phyloP scores from a whole-genome alignment of 169 alveolate species.

The Condylostoma magnum region DNA sequence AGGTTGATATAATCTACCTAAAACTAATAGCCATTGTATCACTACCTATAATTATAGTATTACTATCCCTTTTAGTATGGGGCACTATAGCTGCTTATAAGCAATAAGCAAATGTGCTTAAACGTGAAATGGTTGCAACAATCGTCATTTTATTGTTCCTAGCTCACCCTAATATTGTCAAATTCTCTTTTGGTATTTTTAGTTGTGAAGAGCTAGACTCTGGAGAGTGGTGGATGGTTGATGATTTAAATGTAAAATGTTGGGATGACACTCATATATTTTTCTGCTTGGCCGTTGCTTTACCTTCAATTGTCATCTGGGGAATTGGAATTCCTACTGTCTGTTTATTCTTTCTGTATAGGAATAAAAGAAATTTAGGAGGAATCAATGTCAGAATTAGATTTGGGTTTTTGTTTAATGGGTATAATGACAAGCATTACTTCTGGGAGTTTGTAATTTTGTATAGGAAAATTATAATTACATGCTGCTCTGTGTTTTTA shows the following conservation, averaged over 20 bases:
- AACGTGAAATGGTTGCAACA: constrained; percentile 8
- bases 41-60: background rate
- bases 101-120: background rate
- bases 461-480: constrained; percentile 38
- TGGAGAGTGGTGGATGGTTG: constrained; percentile 32
- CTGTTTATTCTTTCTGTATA: constrained; percentile 14
- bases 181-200: constrained; percentile 1
- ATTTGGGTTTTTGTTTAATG: constrained; percentile 45
- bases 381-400: background rate
- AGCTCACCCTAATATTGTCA: constrained; percentile 31
- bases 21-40: background rate
- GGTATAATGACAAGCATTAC: constrained; percentile 32
- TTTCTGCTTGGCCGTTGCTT: constrained; percentile 20
- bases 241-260: constrained; percentile 29
- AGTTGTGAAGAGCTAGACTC: constrained; percentile 11
- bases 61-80: constrained; percentile 14
- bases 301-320: constrained; percentile 45
- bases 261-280: constrained; percentile 14
- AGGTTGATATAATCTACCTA: background rate
- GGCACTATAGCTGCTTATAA: background rate
- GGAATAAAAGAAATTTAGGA: constrained; percentile 22
- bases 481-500: constrained; percentile 32
- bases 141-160: constrained; percentile 28
- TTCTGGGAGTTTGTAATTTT: constrained; percentile 46
- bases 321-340: constrained; percentile 45